Percentiles rank a stretch among this genome's conserved stretches.
phyloP scores from a whole-genome alignment of 352 stramenopile species.

The Phytophthora pinifolia region DNA sequence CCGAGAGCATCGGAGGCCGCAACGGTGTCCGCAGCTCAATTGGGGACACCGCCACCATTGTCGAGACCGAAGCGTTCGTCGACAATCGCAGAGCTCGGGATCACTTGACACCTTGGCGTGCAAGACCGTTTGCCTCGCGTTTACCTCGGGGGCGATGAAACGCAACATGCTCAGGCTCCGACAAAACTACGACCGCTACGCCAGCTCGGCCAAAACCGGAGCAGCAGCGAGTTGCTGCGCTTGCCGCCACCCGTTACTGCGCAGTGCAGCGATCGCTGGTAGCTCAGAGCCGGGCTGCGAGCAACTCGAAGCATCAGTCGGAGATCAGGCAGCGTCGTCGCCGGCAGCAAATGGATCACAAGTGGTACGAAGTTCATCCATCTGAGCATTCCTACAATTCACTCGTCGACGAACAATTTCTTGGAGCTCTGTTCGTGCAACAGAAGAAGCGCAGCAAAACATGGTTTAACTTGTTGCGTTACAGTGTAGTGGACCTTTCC shows the following conservation, averaged over 20 bases:
- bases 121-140: slow-evolving; percentile 9
- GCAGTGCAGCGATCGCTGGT: neutral
- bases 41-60: neutral
- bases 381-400: too few relatives aligned
- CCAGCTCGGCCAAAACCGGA: slow-evolving; percentile 25
- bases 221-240: neutral
- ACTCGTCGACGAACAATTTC: too few relatives aligned
- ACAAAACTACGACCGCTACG: slow-evolving; percentile 28
- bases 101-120: slow-evolving; percentile 16
- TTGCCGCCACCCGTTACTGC: slow-evolving; percentile 1
- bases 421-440: too few relatives aligned
- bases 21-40: neutral
- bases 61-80: slow-evolving; percentile 6
- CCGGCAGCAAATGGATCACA: neutral
- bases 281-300: slow-evolving; percentile 6
- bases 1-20: neutral
- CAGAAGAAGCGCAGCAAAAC: too few relatives aligned
- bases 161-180: slow-evolving; percentile 24
- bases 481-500: too few relatives aligned
- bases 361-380: neutral
- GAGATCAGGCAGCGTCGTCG: neutral
- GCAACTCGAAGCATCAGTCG: neutral
- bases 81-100: slow-evolving; percentile 17
- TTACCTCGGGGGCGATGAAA: slow-evolving; percentile 19
- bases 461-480: slow-evolving; percentile 10